Conservation (phyloP, 805 yeast species). For the Torulaspora indica region DNA sequence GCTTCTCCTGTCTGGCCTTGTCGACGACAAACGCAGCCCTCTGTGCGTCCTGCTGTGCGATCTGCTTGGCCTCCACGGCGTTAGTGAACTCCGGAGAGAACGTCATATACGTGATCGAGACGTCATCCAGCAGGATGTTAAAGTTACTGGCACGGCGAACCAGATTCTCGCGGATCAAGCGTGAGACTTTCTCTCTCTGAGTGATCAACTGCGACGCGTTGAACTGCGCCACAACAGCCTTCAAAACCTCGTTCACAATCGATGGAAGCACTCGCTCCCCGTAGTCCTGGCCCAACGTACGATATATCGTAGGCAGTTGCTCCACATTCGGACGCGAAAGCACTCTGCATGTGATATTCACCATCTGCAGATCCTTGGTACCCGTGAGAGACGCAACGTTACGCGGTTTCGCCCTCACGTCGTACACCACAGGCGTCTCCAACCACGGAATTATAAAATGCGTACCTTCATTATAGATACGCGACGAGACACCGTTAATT, state of each 20-base stretch:
- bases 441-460: conserved; percentile 92
- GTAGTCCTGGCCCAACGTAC: conserved; percentile 91
- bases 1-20: conserved; percentile 96
- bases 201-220: conserved; percentile 97
- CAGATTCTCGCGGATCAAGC: conserved; percentile 84
- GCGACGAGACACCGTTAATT: conserved; percentile 74
- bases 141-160: conserved; percentile 88
- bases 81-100: conserved; percentile 96
- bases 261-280: conserved; percentile 97
- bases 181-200: conserved; percentile 95
- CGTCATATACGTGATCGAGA: conserved; percentile 93
- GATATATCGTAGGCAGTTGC: conserved; percentile 76
- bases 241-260: conserved; percentile 95
- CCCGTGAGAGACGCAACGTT: conserved; percentile 95
- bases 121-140: conserved; percentile 87
- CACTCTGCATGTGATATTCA: conserved; percentile 97
- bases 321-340: conserved; percentile 79
- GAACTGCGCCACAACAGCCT: conserved; percentile 96
- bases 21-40: conserved; percentile 97
- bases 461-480: conserved; percentile 88
- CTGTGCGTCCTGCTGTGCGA: conserved; percentile 99
- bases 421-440: conserved; percentile 87
- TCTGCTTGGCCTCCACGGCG: conserved; percentile 98
- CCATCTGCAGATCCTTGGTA: conserved; percentile 98
- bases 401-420: conserved; percentile 95